Base-by-base conservation (phyloP, 768 basidiomycete species). In the Suillus discolor region DNA sequence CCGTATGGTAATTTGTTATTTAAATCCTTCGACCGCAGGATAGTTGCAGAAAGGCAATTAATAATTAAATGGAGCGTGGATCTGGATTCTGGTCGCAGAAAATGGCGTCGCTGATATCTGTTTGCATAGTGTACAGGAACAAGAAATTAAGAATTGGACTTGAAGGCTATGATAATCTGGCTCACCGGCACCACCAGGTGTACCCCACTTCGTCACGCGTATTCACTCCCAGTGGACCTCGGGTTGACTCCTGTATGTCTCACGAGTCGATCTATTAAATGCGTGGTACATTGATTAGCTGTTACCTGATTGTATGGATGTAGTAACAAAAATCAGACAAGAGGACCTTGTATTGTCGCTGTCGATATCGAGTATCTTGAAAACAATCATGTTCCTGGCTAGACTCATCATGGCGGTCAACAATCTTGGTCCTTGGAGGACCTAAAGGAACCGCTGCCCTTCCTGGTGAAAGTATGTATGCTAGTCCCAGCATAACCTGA, bases 1-100 rank as follows among this genome's bases (percentile, higher is more conserved):
- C 31, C 72, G 62, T 78, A 78, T 78, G 74, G 72, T 77, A 77
- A 74, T 74, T 53, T 42, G 65, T 74, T 69, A 71, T 74, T 74
- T 61, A 69, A 75, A 73, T 18, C 55, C 54, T 54, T 65, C 61
- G 62, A 62, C 41, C 34, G 13, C 62, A 23, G 36, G 38, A 59
- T 34, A 18, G 49, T 57, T 23, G 13, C 66, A 57, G 34, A 71
- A 66, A 70, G 54, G 74, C 70, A 11, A 34, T 8, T 54, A n/a
- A 20, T n/a, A 55, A 36, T 34, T 18, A 55, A 20, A 20, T 34
- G 28, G 53, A 53, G 25, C 5, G 11, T 15, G 11, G 36, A 38
- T 11, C 36, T n/a, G n/a, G n/a, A n/a, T n/a, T n/a, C n/a, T 25
- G 25, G 25, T n/a, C 2, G 34, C 36, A 41, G 9, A 49, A 23